A percentile compares a stretch with the other conserved stretches of the same genome.
Evolutionary conservation across 306 rosid genomes (phyloP).

Genomic region (Cucurbita moschata): DNA sequence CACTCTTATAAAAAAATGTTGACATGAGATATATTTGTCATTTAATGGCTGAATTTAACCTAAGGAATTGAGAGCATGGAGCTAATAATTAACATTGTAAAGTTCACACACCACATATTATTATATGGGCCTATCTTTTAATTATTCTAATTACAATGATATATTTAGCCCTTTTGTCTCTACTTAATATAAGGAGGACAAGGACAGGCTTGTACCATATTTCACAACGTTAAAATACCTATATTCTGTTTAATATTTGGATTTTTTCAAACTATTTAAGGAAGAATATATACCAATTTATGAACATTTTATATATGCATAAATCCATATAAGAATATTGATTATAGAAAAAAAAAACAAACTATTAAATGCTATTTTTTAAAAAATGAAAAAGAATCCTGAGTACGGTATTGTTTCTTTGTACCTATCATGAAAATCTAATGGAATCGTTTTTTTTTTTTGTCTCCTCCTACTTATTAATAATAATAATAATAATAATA

Average conservation of each 20-base stretch:
- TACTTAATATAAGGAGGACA: not conserved
- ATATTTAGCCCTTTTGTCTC: not conserved
- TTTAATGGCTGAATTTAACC: not conserved
- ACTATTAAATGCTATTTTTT: not conserved
- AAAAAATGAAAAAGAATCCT: not conserved
- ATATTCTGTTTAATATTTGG: not conserved
- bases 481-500: not conserved
- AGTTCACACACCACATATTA: not conserved
- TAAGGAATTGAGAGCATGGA: not conserved
- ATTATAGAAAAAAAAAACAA: not conserved
- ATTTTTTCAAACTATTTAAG: not conserved
- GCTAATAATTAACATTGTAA: not conserved
- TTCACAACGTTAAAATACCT: not conserved
- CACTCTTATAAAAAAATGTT: too few species aligned
- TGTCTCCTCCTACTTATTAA: not conserved
- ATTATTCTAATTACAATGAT: not conserved
- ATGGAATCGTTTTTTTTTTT: not conserved
- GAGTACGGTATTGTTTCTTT: not conserved
- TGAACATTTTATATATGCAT: not conserved
- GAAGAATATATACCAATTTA: not conserved
- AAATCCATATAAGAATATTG: not conserved
- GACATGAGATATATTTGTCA: not conserved
- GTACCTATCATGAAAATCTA: not conserved
- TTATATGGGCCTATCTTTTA: not conserved
- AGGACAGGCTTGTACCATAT: not conserved